A percentile compares a stretch with the other conserved stretches of the same genome.
These are phyloP conservation scores for Aspergillus persii DNA, from an alignment of 2,329 filamentous ascomycete species.

Conservation along the genomic window DNA sequence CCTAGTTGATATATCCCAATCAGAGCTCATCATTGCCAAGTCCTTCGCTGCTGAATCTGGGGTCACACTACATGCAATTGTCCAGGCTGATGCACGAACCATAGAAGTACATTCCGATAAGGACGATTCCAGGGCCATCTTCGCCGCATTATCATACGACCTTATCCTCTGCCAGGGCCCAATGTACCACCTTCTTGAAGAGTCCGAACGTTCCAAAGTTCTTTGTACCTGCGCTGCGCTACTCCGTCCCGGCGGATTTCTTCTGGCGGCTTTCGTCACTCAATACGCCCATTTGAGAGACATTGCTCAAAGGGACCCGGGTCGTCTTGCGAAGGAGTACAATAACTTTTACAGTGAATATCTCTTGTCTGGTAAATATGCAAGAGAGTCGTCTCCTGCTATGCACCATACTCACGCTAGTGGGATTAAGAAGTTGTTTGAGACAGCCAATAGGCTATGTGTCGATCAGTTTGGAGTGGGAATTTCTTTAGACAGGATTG, in stretches of 20 bases:
- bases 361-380: neutral
- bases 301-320: neutral
- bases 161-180: neutral
- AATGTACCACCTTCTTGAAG: slow-evolving; percentile 1
- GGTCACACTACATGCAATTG: neutral
- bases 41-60: neutral
- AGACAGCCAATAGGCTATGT: neutral
- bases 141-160: neutral
- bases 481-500: neutral
- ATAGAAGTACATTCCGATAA: neutral
- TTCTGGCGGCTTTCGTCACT: neutral
- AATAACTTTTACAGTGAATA: neutral
- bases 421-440: neutral
- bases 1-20: neutral
- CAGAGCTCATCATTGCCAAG: neutral
- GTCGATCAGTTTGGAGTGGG: neutral
- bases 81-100: slow-evolving; percentile 1
- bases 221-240: neutral
- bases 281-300: neutral
- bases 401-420: neutral
- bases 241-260: neutral
- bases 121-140: neutral
- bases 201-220: neutral
- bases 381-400: neutral
- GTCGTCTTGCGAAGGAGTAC: neutral